Evolutionary conservation across 208 protist species (phyloP).

Genomic region (Borovskyia barvae): DNA sequence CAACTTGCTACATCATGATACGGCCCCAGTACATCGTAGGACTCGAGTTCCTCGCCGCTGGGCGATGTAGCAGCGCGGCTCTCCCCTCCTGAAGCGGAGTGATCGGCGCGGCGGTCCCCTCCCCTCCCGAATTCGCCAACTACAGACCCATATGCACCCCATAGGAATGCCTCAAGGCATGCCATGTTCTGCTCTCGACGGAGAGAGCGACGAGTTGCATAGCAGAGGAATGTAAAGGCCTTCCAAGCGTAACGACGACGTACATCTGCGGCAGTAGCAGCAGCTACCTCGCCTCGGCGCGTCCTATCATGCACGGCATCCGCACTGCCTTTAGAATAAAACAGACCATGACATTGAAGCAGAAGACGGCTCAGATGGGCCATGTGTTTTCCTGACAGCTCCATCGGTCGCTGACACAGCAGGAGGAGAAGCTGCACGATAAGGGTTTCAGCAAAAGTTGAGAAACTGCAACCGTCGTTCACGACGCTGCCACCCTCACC

Average conservation of each 20-base stretch:
- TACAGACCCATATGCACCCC: conserved; percentile 16
- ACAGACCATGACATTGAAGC: background rate
- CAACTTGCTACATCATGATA: no score
- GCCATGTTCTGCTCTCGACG: conserved; percentile 17
- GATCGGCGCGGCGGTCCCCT: no score
- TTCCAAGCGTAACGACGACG: background rate
- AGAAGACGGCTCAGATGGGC: conserved; percentile 17
- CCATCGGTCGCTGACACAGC: background rate
- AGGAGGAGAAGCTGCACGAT: background rate
- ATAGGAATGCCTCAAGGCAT: conserved; percentile 28
- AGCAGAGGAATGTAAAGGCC: conserved; percentile 21
- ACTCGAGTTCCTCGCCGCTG: no score
- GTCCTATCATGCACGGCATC: background rate
- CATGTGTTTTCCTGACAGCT: conserved; percentile 14
- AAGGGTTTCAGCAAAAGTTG: no score
- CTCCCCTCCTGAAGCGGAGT: conserved; percentile 8
- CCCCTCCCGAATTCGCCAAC: no score
- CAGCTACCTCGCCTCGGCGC: no score
- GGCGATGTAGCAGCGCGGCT: conserved; percentile 15
- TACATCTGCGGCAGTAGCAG: background rate
- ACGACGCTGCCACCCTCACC: background rate
- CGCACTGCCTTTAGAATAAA: background rate
- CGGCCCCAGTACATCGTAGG: no score
- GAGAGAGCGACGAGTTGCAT: conserved; percentile 23
- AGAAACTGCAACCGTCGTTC: no score